Evolutionary conservation across 176 grass and related monocot species (phyloP), one percentile per base, ranked within the genome.

Genomic region (Avena insularis): DNA sequence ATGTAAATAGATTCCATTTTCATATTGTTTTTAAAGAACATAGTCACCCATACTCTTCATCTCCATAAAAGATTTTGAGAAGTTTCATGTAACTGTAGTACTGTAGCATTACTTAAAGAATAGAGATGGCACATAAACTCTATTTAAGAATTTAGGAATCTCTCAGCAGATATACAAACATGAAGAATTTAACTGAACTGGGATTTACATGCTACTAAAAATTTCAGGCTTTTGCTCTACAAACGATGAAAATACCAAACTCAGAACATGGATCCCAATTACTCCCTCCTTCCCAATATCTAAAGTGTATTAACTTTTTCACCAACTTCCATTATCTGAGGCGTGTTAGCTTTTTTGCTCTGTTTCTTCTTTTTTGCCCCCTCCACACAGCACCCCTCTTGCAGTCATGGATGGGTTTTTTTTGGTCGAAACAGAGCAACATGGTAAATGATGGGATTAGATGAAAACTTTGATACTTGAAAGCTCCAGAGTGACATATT

Each of bases 101-200:
- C 11, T 50, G 48, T 51, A 60, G 31, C 54, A 29, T 63, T 86
- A 78, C 16, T 76, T 31, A 54, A 0, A 54, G 25, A 53, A 54
- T 50, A 71, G 83, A 71, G 46, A 77, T 12, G 29, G 56, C 36
- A 49, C 29, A 61, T 46, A 48, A 33, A 80, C 15, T 74, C 9
- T 79, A 31, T 81, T 85, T 14, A 19, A 29, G 1, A 83, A 55
- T 19, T 65, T 80, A 29, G 21, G 14, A 86, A 69, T 54, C 16
- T 25, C 19, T 81, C 14, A 70, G 40, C 19, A 77, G 57, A 82
- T 51, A 78, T 48, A 79, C n/a, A 82, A 81, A 53, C 19, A 87
- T 54, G 38, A 54, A 3, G 64, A 59, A 80, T 71, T 50, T 2
- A 79, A 81, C 9, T 38, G 6, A 63, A 81, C 63, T 36, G 7